Base-by-base conservation (phyloP, 2,329 filamentous ascomycete species). In the Arthroderma sp. region DNA sequence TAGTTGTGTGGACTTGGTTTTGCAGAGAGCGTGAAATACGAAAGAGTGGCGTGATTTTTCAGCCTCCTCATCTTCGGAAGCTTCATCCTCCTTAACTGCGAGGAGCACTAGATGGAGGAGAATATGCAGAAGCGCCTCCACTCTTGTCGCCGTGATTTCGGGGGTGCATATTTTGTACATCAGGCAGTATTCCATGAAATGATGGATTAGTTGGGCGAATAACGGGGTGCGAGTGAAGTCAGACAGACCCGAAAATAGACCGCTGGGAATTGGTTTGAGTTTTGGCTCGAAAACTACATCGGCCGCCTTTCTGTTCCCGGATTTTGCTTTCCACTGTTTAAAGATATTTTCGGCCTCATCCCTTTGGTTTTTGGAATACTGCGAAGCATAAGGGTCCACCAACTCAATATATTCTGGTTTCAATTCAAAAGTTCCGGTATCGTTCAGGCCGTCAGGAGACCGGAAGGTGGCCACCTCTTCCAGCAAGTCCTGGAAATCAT, bases 281-380 rank as follows among this genome's bases (percentile, higher is more conserved):
- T 80, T 85, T 1, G 93, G 88, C 62, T 96, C 89, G 59, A 85
- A 95, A 2, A 96, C 87, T 47, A 96, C 80, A 44, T 95, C 87
- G 36, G 85, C 79, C 1, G 76, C 68, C 37, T 80, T 72, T 59
- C 88, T 87, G 11, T 88, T 87, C 0, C 82, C 86, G 64, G 84
- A 87, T 66, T 87, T 87, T 7, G 87, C 85, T 70, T 91, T 80
- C 70, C 85, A 83, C 56, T 83, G 81, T 55, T 83, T 86, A 67
- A 91, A 95, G 3, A 87, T 83, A 53, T 77, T 80, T 63, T 98
- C 91, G 0, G 89, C 86, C 61, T 98, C 91, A 58, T 98, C 91
- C 42, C 91, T 78, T 61, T 96, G 89, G 56, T 98, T 98, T 59
- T 94, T 94, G 57, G 81, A 93, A 63, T 94, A 98, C 58, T 96